Evolutionary conservation across 202 grass and related monocot genomes (phyloP), one percentile per base, ranked within the genome.

Genomic region (Bolboschoenoplectus hybrid): DNA sequence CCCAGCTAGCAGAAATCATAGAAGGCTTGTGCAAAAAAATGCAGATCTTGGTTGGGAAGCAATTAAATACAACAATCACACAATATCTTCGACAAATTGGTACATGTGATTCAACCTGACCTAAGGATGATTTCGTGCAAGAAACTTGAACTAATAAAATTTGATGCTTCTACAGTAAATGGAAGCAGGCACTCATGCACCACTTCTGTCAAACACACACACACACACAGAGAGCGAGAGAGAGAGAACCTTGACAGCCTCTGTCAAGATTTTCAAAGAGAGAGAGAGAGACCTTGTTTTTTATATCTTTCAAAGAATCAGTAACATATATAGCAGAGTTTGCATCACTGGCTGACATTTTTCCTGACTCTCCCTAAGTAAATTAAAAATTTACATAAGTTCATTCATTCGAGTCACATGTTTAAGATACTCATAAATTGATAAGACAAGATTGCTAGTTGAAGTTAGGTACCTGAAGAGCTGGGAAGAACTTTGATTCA

Each of bases 281-380:
- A 64, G 40, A 63, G 78, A 56, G 53, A 58, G 82, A 85, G 11
- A 94, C 97, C 97, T 99, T 99, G 61, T 72, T 92, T 41, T 90
- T 96, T 88, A 99, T 99, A 61, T 97, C 88, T 91, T 96, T 94
- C 64, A 74, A 34, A 79, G 82, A 92, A 91, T 98, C 92, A 36
- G 97, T 98, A 67, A 98, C 97, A 74, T 98, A 98, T 81, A 98
- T 98, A 43, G 97, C 97, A 55, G 96, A 96, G 88, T 96, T 96
- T 58, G 93, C 73, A 76, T 98, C 97, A 87, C 96, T 98, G 35
- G 96, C 96, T 36, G 96, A 98, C 96, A 98, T 98, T 87, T 98
- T 98, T 8, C 90, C 94, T 35, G 94, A 94, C 89, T 98, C 97
- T 8, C 93, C 97, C 93, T 96, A 76, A 82, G 50, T 56, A 74